Evolutionary conservation across 1,139 yeast genomes (phyloP), one percentile per base, ranked within the genome.

Genomic region (Pneumocystis wakefieldiae): DNA sequence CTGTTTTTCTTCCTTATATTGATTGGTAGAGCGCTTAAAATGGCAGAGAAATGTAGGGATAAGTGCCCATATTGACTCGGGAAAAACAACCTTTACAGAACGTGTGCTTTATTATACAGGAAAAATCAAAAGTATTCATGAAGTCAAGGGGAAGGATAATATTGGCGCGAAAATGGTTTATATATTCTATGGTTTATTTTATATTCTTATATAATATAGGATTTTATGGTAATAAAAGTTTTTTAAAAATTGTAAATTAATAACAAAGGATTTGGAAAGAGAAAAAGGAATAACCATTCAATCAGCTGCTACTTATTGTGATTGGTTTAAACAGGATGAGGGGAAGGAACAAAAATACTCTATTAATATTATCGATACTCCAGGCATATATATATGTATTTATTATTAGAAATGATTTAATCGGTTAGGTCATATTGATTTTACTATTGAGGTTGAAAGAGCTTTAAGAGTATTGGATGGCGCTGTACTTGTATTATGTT

Each of bases 41-140:
- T 78, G 80, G 65, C 81, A 91, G 82, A 82, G 99, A 76, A 92
- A 92, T 73, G 92, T 92, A 69, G 99, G 99, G 75, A 89, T 92
- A 66, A 88, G 96, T 19, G 99, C 99, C 8, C 99, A 92, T 75
- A 91, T 91, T 72, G 97, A 91, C 73, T 88, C 96, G 1, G 97
- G 97, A 67, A 91, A 91, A 74, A 91, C 97, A 55, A 91, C 97
- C 0, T 91, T 91, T 75, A 92, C 98, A 19, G 99, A 92, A 76
- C 86, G 99, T 74, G 98, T 92, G 61, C 78, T 92, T 70, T 92
- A 83, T 76, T 94, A 94, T 74, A 92, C 99, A 10, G 98, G 98
- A 66, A 83, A 98, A 73, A 94, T 94, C 75, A 90, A 91, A 74
- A 96, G 96, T 36, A 94, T 92, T 71, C 99, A 92, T 73, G 99